Evolutionary conservation across 2,329 filamentous ascomycete species (phyloP).

Genomic region (Aspergillus sp.): DNA sequence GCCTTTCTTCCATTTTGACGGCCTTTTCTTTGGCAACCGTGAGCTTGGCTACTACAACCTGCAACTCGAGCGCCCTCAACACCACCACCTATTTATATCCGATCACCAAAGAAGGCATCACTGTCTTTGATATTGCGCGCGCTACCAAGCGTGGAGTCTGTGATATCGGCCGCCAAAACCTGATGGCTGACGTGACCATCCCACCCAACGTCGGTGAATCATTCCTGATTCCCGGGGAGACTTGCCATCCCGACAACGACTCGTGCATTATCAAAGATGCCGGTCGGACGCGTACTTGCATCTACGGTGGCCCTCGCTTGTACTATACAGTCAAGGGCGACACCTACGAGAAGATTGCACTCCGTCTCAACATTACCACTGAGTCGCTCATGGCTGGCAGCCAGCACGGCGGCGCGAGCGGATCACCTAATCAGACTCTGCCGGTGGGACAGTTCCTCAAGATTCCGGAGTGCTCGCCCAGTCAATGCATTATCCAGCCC

Average conservation of each 20-base stretch:
- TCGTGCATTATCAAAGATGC: slow-evolving; percentile 7
- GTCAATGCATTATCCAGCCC: slow-evolving; percentile 8
- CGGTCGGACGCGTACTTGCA: slow-evolving; percentile 6
- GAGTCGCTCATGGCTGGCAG: slow-evolving; percentile 4
- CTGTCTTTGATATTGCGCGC: slow-evolving; percentile 5
- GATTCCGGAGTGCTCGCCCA: slow-evolving; percentile 8
- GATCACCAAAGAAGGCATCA: slow-evolving; percentile 1
- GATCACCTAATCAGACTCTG: slow-evolving; percentile 1
- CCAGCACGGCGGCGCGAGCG: neutral
- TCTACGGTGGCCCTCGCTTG: slow-evolving; percentile 11
- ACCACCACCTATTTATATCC: slow-evolving; percentile 2
- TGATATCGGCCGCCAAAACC: slow-evolving; percentile 9
- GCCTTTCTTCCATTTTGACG: too few species aligned
- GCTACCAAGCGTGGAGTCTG: slow-evolving; percentile 8
- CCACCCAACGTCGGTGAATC: slow-evolving; percentile 8
- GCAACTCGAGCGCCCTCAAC: slow-evolving; percentile 6
- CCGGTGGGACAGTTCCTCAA: slow-evolving; percentile 8
- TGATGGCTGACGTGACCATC: slow-evolving; percentile 14
- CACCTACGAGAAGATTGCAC: too few species aligned
- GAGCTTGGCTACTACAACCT: neutral
- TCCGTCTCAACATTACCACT: slow-evolving; percentile 9
- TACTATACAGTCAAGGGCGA: slow-evolving; percentile 7
- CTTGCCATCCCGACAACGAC: slow-evolving; percentile 9
- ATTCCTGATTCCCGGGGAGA: slow-evolving; percentile 8
- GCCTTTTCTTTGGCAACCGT: too few species aligned